A percentile compares a stretch with the other conserved stretches of the same genome.
These are phyloP conservation scores for Didymella lethalis DNA, from an alignment of 2,329 filamentous ascomycete species.

Conservation along the genomic window DNA sequence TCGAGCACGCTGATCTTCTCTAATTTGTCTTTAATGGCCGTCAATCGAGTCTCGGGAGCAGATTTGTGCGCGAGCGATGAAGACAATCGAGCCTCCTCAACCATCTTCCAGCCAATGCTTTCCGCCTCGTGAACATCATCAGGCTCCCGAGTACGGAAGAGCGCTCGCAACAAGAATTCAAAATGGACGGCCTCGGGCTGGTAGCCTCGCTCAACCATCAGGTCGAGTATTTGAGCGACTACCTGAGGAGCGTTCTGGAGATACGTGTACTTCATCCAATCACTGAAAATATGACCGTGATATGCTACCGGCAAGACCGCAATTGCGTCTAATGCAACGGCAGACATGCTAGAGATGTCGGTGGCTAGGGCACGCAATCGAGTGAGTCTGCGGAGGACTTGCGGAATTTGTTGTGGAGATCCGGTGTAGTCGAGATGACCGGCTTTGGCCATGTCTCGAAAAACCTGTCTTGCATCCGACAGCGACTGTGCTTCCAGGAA, in stretches of 20 bases:
- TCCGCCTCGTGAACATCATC: conserved; percentile 42
- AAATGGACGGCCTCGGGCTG: conserved; percentile 76
- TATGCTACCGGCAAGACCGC: conserved; percentile 60
- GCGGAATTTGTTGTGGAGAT: conserved; percentile 32
- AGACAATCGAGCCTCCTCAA: conserved; percentile 31
- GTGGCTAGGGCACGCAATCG: conserved; percentile 41
- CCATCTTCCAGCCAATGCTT: conserved; percentile 49
- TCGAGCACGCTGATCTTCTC: conserved; percentile 2
- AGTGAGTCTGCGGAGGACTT: conserved; percentile 38
- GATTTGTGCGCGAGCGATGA: conserved; percentile 2
- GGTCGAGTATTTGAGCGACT: conserved; percentile 74
- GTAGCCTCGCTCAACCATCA: conserved; percentile 76
- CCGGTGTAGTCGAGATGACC: conserved; percentile 54
- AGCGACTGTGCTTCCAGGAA: conserved; percentile 73
- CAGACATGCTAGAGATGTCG: conserved; percentile 41
- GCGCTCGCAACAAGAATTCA: conserved; percentile 82
- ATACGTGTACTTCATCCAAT: conserved; percentile 87
- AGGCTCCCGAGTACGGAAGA: conserved; percentile 63
- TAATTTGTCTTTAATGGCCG: conserved; percentile 13
- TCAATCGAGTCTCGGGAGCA: neutral
- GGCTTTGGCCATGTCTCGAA: conserved; percentile 85
- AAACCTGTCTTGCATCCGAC: conserved; percentile 75
- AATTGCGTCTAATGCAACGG: conserved; percentile 52
- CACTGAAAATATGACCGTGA: conserved; percentile 85
- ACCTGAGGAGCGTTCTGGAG: conserved; percentile 67